Evolutionary conservation across 805 yeast genomes (phyloP).

Genomic region (Wickerhamia fluorescens): DNA sequence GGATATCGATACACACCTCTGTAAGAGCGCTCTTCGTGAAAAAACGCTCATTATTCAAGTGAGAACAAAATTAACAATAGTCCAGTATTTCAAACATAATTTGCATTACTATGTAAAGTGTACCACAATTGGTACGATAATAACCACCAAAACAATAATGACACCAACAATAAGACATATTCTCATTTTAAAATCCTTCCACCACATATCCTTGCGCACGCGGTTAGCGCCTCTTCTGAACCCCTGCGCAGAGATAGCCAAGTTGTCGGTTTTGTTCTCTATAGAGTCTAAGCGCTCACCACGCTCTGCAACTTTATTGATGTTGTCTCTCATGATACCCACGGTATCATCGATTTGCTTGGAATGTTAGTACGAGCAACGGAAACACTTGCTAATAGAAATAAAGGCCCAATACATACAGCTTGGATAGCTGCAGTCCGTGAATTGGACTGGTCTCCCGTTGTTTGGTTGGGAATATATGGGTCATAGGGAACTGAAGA

Average conservation of each 20-base stretch:
- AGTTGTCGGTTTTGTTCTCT: conserved; percentile 87
- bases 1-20: too few relatives aligned
- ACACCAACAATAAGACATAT: conserved; percentile 77
- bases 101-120: conserved; percentile 68
- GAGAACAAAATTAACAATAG: too few relatives aligned
- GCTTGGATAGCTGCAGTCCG: conserved; percentile 82
- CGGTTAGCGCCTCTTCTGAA: conserved; percentile 96
- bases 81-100: too few relatives aligned
- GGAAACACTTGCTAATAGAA: background rate
- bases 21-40: too few relatives aligned
- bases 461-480: conserved; percentile 59
- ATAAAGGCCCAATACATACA: conserved; percentile 35
- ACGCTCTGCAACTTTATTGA: conserved; percentile 88
- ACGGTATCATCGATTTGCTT: conserved; percentile 91
- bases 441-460: conserved; percentile 45
- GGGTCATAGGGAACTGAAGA: conserved; percentile 83
- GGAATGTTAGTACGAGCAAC: conserved; percentile 16
- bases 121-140: conserved; percentile 89
- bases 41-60: too few relatives aligned
- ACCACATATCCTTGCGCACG: conserved; percentile 98
- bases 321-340: conserved; percentile 95
- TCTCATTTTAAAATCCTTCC: conserved; percentile 96
- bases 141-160: conserved; percentile 72
- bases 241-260: conserved; percentile 88
- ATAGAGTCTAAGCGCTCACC: conserved; percentile 91